phyloP scores from a whole-genome alignment of 176 grass and related monocot species.

The Ensete ventricosum region DNA sequence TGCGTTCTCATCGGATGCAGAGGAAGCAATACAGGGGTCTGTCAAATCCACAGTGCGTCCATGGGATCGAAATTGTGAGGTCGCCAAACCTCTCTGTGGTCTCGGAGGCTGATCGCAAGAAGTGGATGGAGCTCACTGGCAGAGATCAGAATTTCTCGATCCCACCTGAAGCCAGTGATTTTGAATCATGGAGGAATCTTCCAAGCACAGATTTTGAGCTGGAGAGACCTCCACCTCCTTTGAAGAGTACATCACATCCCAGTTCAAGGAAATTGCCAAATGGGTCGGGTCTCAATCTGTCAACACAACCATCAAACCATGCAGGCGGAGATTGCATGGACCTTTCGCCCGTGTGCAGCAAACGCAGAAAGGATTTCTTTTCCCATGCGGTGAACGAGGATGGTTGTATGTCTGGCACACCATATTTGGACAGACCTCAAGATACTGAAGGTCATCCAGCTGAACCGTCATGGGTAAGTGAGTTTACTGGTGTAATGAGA shows the following conservation, averaged over 20 bases:
- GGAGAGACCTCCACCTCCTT: slow-evolving; percentile 36
- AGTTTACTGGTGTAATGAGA: slow-evolving; percentile 36
- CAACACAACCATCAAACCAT: slow-evolving; percentile 35
- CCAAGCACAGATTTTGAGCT: slow-evolving; percentile 66
- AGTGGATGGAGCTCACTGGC: slow-evolving; percentile 30
- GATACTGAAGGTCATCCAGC: slow-evolving; percentile 41
- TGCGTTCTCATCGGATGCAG: background rate
- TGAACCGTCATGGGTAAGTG: background rate
- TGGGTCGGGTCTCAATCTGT: slow-evolving; percentile 56
- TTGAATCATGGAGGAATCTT: slow-evolving; percentile 62
- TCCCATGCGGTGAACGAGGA: slow-evolving; percentile 38
- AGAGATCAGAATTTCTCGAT: slow-evolving; percentile 56
- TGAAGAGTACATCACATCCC: slow-evolving; percentile 27
- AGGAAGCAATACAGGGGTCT: background rate
- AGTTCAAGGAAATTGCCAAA: slow-evolving; percentile 44
- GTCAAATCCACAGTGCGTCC: slow-evolving; percentile 69
- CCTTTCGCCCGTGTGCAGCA: slow-evolving; percentile 39
- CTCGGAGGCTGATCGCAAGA: slow-evolving; percentile 15
- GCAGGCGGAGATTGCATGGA: slow-evolving; percentile 45
- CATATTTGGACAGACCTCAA: slow-evolving; percentile 52
- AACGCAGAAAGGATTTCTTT: slow-evolving; percentile 56
- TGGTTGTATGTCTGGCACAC: slow-evolving; percentile 36
- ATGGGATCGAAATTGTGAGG: slow-evolving; percentile 54
- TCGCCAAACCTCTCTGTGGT: slow-evolving; percentile 39
- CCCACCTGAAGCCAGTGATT: slow-evolving; percentile 51